Evolutionary conservation across 2,329 filamentous ascomycete species (phyloP).

Genomic region (Hyphodiscus sp.): DNA sequence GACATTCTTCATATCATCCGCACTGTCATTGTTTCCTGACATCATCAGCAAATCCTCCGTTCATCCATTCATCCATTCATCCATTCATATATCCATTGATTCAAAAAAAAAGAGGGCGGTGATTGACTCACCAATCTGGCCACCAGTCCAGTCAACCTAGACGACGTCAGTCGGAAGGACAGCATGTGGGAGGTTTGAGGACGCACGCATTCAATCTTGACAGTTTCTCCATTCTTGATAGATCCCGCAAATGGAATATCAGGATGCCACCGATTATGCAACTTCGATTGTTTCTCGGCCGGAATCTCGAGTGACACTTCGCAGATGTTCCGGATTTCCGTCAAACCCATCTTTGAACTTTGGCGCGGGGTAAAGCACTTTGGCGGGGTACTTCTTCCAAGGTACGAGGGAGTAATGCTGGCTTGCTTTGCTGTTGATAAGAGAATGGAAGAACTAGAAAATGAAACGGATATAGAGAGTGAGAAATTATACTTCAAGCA

Average conservation of each 20-base stretch:
- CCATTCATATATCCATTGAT: background rate
- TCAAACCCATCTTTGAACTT: slow-evolving; percentile 36
- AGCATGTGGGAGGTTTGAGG: background rate
- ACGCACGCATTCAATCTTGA: slow-evolving; percentile 77
- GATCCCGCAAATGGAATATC: slow-evolving; percentile 69
- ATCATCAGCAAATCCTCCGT: background rate
- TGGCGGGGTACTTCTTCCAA: background rate
- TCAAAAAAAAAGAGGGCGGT: background rate
- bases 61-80: background rate
- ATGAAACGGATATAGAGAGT: background rate
- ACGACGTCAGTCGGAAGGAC: slow-evolving; percentile 32
- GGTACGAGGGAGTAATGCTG: background rate
- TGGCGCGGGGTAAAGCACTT: background rate
- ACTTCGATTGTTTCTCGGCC: slow-evolving; percentile 58
- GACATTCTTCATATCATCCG: slow-evolving; percentile 80
- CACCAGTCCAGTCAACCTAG: slow-evolving; percentile 49
- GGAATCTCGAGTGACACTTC: slow-evolving; percentile 69
- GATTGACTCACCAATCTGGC: slow-evolving; percentile 77
- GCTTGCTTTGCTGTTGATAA: background rate
- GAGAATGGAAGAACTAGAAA: background rate
- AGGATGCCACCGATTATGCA: slow-evolving; percentile 91
- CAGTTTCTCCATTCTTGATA: slow-evolving; percentile 77
- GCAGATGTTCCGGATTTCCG: slow-evolving; percentile 62
- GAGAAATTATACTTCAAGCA: background rate
- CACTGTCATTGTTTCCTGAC: slow-evolving; percentile 70